Conservation (phyloP, 2,329 filamentous ascomycete species). For the Pseudonectria foliicola region DNA sequence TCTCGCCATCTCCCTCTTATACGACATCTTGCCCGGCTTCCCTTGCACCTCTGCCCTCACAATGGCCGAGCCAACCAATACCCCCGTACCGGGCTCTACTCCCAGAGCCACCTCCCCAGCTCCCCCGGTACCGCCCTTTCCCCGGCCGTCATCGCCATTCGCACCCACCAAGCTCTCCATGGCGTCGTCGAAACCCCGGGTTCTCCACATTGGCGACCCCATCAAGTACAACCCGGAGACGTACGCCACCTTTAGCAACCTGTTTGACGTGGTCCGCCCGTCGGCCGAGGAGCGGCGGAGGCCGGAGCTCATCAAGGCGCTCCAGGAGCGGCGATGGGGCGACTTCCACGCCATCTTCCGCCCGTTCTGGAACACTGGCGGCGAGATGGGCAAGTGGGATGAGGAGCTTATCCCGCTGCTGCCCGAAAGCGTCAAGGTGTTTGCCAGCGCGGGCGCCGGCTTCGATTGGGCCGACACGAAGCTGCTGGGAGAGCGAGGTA, state of each 20-base stretch:
- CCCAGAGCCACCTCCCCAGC: conserved; percentile 37
- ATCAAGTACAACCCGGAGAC: conserved; percentile 42
- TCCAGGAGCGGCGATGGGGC: conserved; percentile 47
- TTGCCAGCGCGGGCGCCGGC: conserved; percentile 57
- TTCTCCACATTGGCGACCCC: conserved; percentile 69
- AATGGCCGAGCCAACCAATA: conserved; percentile 43
- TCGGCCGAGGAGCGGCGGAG: conserved; percentile 43
- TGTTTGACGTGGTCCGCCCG: conserved; percentile 46
- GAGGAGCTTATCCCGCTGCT: conserved; percentile 49
- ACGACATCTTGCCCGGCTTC: background rate
- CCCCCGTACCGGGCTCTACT: conserved; percentile 37
- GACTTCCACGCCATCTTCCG: conserved; percentile 49
- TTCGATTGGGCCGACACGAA: conserved; percentile 62
- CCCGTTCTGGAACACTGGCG: conserved; percentile 56
- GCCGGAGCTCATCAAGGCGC: conserved; percentile 39
- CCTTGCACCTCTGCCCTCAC: conserved; percentile 1
- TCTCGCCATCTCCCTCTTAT: background rate
- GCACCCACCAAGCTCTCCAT: conserved; percentile 19
- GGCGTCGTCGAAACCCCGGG: conserved; percentile 37
- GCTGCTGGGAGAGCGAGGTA: conserved; percentile 53
- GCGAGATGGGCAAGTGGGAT: conserved; percentile 61
- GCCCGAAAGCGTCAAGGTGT: conserved; percentile 50
- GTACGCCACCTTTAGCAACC: conserved; percentile 34
- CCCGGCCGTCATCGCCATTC: conserved; percentile 18
- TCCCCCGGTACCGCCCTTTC: conserved; percentile 15